Percentiles rank a stretch among this genome's conserved stretches.
These are phyloP conservation scores for Phytophthora cryptogea DNA, from an alignment of 352 stramenopile species.

Conservation along the genomic window DNA sequence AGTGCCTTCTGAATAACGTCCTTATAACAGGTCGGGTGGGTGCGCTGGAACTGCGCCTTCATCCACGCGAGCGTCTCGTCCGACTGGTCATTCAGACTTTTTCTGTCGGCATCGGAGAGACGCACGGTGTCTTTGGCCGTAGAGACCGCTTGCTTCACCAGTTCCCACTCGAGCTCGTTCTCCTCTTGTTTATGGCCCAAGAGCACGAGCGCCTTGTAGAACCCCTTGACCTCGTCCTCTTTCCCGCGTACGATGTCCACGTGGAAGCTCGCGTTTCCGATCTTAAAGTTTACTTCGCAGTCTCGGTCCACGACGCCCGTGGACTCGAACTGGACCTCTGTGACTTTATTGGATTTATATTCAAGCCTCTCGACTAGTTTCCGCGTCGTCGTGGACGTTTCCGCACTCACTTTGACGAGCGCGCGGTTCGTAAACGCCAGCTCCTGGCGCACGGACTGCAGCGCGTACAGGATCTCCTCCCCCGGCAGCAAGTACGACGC, in stretches of 20 bases:
- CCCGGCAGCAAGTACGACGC: constrained; percentile 40
- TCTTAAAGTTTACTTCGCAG: constrained; percentile 46
- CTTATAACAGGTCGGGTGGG: constrained; percentile 45
- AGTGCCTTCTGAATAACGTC: constrained; percentile 36
- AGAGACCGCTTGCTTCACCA: constrained; percentile 29
- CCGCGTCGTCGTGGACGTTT: constrained; percentile 37
- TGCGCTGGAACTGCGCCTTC: constrained; percentile 34
- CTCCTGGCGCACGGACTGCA: constrained; percentile 59
- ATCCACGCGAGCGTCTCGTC: constrained; percentile 46
- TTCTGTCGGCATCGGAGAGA: constrained; percentile 34
- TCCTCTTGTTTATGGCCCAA: constrained; percentile 40
- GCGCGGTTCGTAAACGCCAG: constrained; percentile 62
- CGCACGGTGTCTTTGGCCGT: constrained; percentile 38
- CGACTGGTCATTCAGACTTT: constrained; percentile 47
- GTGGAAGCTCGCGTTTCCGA: constrained; percentile 31
- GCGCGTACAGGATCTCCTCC: constrained; percentile 50
- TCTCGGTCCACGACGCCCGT: constrained; percentile 52
- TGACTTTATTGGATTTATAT: constrained; percentile 33
- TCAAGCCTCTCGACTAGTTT: constrained; percentile 43
- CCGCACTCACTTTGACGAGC: constrained; percentile 41
- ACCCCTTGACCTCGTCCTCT: constrained; percentile 30
- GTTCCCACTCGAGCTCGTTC: constrained; percentile 44
- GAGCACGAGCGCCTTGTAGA: constrained; percentile 50
- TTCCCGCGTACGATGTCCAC: constrained; percentile 40
- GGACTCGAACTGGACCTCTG: constrained; percentile 46